These are phyloP conservation scores for Calonectria pteridis DNA, from an alignment of 2,329 filamentous ascomycete genomes.

Conservation along the genomic window DNA sequence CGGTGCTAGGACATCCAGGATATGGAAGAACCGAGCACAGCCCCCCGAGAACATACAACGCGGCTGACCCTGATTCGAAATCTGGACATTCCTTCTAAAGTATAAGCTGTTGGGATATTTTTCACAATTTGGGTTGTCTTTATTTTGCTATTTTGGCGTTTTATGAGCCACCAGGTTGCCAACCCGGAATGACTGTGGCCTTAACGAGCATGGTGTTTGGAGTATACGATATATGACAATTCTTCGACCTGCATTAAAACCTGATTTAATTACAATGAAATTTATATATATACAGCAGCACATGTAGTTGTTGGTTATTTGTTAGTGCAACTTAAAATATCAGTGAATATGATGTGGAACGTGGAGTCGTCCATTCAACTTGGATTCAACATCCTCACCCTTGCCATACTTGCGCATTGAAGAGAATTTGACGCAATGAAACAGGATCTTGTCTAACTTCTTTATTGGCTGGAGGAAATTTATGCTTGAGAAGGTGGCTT, in stretches of 20 bases:
- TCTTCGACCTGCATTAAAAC: not conserved
- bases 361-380: not conserved
- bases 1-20: conserved; percentile 2
- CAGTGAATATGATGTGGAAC: not conserved
- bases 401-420: not conserved
- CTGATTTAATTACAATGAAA: not conserved
- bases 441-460: not conserved
- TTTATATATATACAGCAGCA: not conserved
- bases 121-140: not conserved
- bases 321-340: not conserved
- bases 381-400: not conserved
- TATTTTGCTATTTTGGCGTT: not conserved
- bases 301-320: not conserved
- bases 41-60: conserved; percentile 1
- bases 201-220: not conserved
- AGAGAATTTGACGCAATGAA: not conserved
- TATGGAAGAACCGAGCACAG: not conserved
- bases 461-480: not conserved
- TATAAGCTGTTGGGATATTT: not conserved
- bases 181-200: not conserved
- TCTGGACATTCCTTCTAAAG: not conserved
- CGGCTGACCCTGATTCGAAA: conserved; percentile 1
- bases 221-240: not conserved
- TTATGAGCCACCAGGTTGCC: not conserved
- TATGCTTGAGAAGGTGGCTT: not conserved